Conservation (phyloP, 169 alveolate genomes). For the Blepharisma undulans region DNA sequence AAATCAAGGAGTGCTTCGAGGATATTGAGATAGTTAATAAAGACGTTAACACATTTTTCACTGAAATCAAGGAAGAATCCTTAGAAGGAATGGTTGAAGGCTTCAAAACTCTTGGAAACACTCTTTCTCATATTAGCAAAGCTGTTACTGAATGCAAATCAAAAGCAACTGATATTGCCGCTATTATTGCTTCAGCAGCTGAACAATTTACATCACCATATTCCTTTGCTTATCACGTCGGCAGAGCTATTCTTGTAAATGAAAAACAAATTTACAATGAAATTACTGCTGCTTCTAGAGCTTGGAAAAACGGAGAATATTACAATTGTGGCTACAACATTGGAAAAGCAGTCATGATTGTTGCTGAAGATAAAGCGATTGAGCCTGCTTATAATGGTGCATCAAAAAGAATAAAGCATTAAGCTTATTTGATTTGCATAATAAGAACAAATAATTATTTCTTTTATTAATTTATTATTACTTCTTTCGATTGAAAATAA, state of each 20-base stretch:
- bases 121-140: background rate
- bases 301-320: background rate
- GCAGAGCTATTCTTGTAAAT: background rate
- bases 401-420: background rate
- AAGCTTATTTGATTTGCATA: background rate
- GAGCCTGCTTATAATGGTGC: background rate
- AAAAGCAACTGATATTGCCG: background rate
- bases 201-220: background rate
- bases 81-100: background rate
- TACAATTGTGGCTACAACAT: background rate
- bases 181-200: background rate
- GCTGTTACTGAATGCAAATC: background rate
- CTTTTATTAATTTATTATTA: background rate
- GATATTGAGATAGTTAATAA: background rate
- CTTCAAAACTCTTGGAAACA: background rate
- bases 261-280: conserved; percentile 18
- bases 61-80: background rate
- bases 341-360: background rate
- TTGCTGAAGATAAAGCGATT: background rate
- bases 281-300: background rate
- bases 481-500: no score
- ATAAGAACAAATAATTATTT: background rate
- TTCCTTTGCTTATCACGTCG: background rate
- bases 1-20: background rate
- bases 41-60: background rate